A percentile compares a stretch with the other conserved stretches of the same genome.
phyloP scores from a whole-genome alignment of 202 grass and related monocot genomes.

The Cymbopogon flexuosus region DNA sequence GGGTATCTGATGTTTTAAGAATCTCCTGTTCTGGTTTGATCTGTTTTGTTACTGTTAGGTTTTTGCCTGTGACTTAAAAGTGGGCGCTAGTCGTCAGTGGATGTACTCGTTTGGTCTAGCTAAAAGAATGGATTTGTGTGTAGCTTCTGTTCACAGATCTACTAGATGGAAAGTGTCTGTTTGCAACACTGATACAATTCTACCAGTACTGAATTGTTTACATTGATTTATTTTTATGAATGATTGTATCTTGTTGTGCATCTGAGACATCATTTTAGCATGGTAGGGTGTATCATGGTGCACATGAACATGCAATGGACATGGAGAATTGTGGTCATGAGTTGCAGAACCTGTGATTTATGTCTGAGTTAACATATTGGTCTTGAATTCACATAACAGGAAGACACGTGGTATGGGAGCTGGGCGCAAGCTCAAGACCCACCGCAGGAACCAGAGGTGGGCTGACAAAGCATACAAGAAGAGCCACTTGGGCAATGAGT shows the following conservation, averaged over 20 bases:
- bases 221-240: background rate
- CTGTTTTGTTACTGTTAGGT: background rate
- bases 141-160: background rate
- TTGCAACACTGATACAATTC: background rate
- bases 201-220: too few species aligned
- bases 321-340: background rate
- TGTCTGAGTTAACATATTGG: background rate
- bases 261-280: background rate
- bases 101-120: background rate
- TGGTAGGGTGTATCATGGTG: background rate
- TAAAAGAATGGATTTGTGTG: background rate
- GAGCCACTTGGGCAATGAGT: slow-evolving; percentile 65
- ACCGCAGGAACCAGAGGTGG: slow-evolving; percentile 59
- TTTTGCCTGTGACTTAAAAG: background rate
- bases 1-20: background rate
- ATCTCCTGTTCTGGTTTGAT: background rate
- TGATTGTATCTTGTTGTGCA: background rate
- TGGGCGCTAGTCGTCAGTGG: too few species aligned
- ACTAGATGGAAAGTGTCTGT: background rate
- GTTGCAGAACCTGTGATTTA: background rate
- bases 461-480: slow-evolving; percentile 69
- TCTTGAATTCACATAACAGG: background rate
- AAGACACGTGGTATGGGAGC: slow-evolving; percentile 76
- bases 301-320: background rate
- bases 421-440: slow-evolving; percentile 62